phyloP scores from a whole-genome alignment of 352 stramenopile species.

The Globisporangium canariense region DNA sequence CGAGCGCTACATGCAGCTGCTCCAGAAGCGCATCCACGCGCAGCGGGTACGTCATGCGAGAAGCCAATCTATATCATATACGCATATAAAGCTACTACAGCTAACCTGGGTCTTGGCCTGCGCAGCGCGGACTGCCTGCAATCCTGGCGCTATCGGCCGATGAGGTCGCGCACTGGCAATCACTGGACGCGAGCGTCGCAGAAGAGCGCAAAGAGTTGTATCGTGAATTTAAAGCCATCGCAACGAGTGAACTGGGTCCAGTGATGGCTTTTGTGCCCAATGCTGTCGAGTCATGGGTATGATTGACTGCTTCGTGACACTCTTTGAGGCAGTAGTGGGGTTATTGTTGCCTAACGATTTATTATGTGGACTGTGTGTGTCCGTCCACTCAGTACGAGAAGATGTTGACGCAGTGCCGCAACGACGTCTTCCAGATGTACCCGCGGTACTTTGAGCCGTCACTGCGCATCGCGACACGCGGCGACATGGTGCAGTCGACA shows the following conservation, averaged over 20 bases:
- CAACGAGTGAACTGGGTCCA: conserved; percentile 16
- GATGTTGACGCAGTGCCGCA: conserved; percentile 39
- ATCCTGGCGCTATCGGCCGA: conserved; percentile 48
- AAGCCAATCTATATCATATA: not conserved
- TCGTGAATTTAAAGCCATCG: conserved; percentile 26
- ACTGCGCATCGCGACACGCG: conserved; percentile 29
- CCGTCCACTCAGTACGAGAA: conserved; percentile 28
- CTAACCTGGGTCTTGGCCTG: not conserved
- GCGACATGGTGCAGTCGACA: conserved; percentile 1
- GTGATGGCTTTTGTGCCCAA: conserved; percentile 18
- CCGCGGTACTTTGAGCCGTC: conserved; percentile 51
- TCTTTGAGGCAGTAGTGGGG: not conserved
- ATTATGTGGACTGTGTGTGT: not conserved
- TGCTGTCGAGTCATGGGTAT: conserved; percentile 29
- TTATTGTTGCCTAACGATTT: not conserved
- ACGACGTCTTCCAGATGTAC: conserved; percentile 68
- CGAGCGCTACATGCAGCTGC: conserved; percentile 41
- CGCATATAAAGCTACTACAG: conserved; percentile 10
- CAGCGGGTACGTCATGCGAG: conserved; percentile 31
- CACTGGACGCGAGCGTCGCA: conserved; percentile 31
- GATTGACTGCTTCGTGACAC: not conserved
- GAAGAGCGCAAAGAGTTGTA: conserved; percentile 32
- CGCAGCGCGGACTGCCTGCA: conserved; percentile 47
- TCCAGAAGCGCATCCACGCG: conserved; percentile 38
- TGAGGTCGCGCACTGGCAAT: conserved; percentile 34